Conservation (phyloP, 805 yeast genomes). For the Clavispora asparagi region DNA sequence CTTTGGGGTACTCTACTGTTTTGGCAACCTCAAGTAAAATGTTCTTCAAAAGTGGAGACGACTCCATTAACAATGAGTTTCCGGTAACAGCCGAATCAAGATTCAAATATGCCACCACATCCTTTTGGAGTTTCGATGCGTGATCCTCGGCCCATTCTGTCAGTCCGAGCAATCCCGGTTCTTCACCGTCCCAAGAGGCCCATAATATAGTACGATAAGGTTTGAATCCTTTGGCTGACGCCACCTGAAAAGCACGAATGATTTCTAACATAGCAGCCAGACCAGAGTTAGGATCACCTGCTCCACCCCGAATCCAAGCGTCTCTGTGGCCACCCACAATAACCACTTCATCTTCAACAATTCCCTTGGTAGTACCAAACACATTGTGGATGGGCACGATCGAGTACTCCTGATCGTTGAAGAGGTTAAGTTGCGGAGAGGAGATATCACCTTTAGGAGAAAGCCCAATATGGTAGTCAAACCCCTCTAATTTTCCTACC, state of each 20-base stretch:
- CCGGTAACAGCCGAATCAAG: slow-evolving; percentile 5
- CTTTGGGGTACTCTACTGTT: slow-evolving; percentile 2
- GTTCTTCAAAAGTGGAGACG: slow-evolving; percentile 2
- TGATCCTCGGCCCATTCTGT: slow-evolving; percentile 10
- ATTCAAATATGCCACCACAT: slow-evolving; percentile 7
- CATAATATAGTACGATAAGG: slow-evolving; percentile 7
- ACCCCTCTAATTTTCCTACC: slow-evolving; percentile 6
- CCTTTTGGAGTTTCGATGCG: slow-evolving; percentile 2
- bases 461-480: slow-evolving; percentile 4
- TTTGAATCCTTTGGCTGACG: slow-evolving; percentile 1
- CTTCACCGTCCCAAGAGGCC: slow-evolving; percentile 9
- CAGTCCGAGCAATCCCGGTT: slow-evolving; percentile 4
- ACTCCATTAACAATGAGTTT: slow-evolving; percentile 1
- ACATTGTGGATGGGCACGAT: slow-evolving; percentile 6
- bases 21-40: slow-evolving; percentile 1
- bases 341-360: slow-evolving; percentile 4
- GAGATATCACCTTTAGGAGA: background rate
- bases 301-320: slow-evolving; percentile 7
- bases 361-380: slow-evolving; percentile 3
- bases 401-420: slow-evolving; percentile 6
- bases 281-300: slow-evolving; percentile 9
- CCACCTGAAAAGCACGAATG: slow-evolving; percentile 2
- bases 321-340: slow-evolving; percentile 6
- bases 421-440: slow-evolving; percentile 3
- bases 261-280: slow-evolving; percentile 6